Evolutionary conservation across 1,139 yeast species (phyloP), one percentile per base, ranked within the genome.

Genomic region (Candida sanyaensis): DNA sequence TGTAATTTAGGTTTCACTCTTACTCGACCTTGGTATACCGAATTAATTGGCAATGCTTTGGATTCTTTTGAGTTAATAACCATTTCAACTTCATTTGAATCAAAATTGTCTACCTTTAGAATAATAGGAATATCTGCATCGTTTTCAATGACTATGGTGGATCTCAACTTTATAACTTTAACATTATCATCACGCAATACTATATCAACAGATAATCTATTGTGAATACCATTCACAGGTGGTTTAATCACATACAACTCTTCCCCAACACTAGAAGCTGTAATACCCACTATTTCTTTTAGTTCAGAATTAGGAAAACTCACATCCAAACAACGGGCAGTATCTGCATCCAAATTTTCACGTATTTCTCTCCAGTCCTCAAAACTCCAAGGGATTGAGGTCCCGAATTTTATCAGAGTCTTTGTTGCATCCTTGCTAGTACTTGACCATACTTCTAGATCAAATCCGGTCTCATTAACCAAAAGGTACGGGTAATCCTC

Each of bases 341-440:
- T 80, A 53, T 86, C 86, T 2, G 88, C 81, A 53, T 83, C 85
- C 49, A 91, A 71, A 50, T 84, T 83, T 60, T 93, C 96, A 64
- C 99, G 84, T 21, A 91, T 81, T 31, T 78, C 78, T 53, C 88
- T 78, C 97, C 98, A 93, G 60, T 93, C 97, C 60, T 92, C 96
- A 71, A 95, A 95, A 39, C 93, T 84, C 98, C 98, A 95, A 0
- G 92, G 87, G 9, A 81, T 66, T 6, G 69, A 68, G 5, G 78
- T 79, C 3, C 80, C 78, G 40, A 84, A 77, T 42, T 71, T 70
- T 24, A 91, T 64, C 0, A 61, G 49, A 0, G 76, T 71, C 30
- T 48, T 49, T 11, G 45, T 48, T 8, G 42, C 59, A 31, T 40
- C 55, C 6, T 50, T 49, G 2, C 53, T 53, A 0, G 58, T 58